phyloP scores from a whole-genome alignment of 768 basidiomycete genomes.

The Cystofilobasidium macerans region DNA sequence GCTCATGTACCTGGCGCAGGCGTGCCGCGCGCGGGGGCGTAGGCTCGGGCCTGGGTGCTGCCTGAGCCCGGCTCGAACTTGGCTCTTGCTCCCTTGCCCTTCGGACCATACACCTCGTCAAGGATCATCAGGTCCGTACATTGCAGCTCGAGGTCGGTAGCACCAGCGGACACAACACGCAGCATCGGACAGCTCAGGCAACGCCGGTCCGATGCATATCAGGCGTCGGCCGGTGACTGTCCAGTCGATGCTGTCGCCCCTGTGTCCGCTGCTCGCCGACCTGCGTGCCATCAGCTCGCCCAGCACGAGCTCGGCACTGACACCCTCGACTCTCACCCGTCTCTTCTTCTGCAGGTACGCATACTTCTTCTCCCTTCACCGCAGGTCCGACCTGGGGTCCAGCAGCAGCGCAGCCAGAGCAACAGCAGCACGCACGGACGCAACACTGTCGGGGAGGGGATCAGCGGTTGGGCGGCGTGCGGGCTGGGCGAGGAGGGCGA shows the following conservation, averaged over 20 bases:
- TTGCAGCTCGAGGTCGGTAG: not conserved
- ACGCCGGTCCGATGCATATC: not conserved
- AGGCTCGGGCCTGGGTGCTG: not conserved
- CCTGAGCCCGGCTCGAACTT: slow-evolving; percentile 2
- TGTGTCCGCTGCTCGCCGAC: not conserved
- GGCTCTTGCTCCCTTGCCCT: not conserved
- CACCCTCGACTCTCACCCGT: not conserved
- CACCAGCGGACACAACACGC: not conserved
- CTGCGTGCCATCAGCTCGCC: too few relatives aligned
- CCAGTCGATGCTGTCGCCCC: not conserved
- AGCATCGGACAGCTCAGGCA: not conserved
- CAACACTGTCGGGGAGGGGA: too few relatives aligned
- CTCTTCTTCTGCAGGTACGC: not conserved
- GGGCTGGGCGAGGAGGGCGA: too few relatives aligned
- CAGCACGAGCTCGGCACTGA: not conserved
- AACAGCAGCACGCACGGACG: too few relatives aligned
- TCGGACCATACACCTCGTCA: slow-evolving; percentile 1
- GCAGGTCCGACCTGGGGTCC: not conserved
- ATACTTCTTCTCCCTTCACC: not conserved
- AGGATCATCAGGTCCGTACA: slow-evolving; percentile 3
- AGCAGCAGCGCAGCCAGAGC: not conserved
- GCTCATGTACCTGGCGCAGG: too few relatives aligned
- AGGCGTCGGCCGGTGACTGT: too few relatives aligned
- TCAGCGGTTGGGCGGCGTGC: too few relatives aligned
- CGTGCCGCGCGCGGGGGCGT: too few relatives aligned